Evolutionary conservation across 2,329 filamentous ascomycete species (phyloP).

Genomic region (Sporothrix variecibatus): DNA sequence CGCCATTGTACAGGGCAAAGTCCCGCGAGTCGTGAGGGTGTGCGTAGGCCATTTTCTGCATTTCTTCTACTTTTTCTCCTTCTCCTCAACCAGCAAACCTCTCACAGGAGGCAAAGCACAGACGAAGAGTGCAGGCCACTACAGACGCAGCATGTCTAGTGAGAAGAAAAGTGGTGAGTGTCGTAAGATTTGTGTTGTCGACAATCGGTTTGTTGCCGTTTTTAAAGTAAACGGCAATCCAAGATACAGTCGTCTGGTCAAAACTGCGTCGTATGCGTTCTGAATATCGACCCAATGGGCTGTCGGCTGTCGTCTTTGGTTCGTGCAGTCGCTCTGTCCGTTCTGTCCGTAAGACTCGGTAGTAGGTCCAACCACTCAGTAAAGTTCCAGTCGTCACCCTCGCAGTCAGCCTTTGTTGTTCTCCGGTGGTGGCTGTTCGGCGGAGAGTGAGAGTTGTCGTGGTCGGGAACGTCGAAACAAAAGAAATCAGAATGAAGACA

Average conservation of each 20-base stretch:
- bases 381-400: neutral
- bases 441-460: neutral
- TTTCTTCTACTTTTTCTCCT: neutral
- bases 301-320: neutral
- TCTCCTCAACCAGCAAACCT: slow-evolving; percentile 3
- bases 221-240: too few species aligned
- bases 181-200: neutral
- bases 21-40: slow-evolving; percentile 20
- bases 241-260: neutral
- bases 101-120: slow-evolving; percentile 13
- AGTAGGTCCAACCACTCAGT: neutral
- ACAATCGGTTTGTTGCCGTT: neutral
- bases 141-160: slow-evolving; percentile 21
- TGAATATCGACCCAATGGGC: slow-evolving; percentile 9
- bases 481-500: neutral
- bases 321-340: neutral
- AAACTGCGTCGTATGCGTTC: slow-evolving; percentile 10
- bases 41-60: slow-evolving; percentile 21
- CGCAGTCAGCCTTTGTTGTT: neutral
- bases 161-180: neutral
- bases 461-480: neutral
- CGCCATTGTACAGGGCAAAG: slow-evolving; percentile 38
- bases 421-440: neutral
- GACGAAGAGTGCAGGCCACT: neutral
- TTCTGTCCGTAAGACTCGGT: neutral